Evolutionary conservation across 1,139 yeast genomes (phyloP).

Genomic region (Yamadazyma kanchanaburiensis): DNA sequence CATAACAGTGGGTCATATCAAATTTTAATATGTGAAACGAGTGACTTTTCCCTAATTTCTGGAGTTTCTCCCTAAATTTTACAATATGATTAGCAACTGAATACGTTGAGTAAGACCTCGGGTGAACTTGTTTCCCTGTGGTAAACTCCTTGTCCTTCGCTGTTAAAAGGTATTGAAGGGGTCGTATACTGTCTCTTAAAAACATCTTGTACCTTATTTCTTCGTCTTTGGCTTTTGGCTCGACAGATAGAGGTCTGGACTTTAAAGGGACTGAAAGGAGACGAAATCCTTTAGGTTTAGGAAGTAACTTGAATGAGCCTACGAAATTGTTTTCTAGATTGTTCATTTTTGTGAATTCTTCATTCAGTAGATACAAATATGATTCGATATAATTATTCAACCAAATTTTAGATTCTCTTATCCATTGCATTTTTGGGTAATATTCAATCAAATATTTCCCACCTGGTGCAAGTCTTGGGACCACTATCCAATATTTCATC

Average conservation of each 20-base stretch:
- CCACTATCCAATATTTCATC: constrained; percentile 55
- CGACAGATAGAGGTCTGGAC: constrained; percentile 13
- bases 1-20: constrained; percentile 80
- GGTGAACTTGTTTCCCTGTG: constrained; percentile 14
- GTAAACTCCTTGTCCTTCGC: constrained; percentile 16
- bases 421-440: constrained; percentile 66
- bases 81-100: constrained; percentile 23
- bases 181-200: constrained; percentile 18
- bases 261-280: constrained; percentile 57
- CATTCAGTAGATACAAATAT: constrained; percentile 19
- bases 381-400: constrained; percentile 32
- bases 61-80: constrained; percentile 14
- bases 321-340: constrained; percentile 16
- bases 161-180: constrained; percentile 15
- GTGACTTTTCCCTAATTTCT: constrained; percentile 25
- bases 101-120: constrained; percentile 23
- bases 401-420: constrained; percentile 36
- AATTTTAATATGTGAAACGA: constrained; percentile 57
- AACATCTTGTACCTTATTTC: constrained; percentile 15
- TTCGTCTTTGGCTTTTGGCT: constrained; percentile 8
- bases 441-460: constrained; percentile 25
- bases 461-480: constrained; percentile 47
- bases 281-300: constrained; percentile 50
- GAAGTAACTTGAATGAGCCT: constrained; percentile 47
- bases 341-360: constrained; percentile 6